phyloP scores from a whole-genome alignment of 441 rosid species.

The Populus hybrid region DNA sequence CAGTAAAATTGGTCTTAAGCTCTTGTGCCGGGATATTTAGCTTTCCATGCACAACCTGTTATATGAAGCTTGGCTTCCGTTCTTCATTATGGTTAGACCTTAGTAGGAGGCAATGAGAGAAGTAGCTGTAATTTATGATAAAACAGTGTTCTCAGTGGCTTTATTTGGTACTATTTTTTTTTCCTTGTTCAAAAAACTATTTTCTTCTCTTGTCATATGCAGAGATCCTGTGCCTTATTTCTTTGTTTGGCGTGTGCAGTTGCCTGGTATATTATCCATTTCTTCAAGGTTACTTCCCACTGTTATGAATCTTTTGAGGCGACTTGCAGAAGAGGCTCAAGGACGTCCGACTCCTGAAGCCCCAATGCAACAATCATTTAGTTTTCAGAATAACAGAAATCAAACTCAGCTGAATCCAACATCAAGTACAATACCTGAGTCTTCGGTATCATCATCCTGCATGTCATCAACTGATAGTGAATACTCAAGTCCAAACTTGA shows the following conservation, averaged over 20 bases:
- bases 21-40: background rate
- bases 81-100: too few species aligned
- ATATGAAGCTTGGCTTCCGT: background rate
- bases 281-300: slow-evolving; percentile 76
- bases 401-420: slow-evolving; percentile 34
- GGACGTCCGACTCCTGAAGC: slow-evolving; percentile 43
- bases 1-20: background rate
- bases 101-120: background rate
- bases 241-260: slow-evolving; percentile 34
- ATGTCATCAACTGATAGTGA: slow-evolving; percentile 40
- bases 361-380: slow-evolving; percentile 24
- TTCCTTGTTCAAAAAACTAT: background rate
- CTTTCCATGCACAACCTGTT: background rate
- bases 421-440: slow-evolving; percentile 36
- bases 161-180: background rate
- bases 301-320: slow-evolving; percentile 63
- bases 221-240: slow-evolving; percentile 7
- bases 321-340: slow-evolving; percentile 77
- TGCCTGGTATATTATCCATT: slow-evolving; percentile 60
- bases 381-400: slow-evolving; percentile 40
- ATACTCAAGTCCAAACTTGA: slow-evolving; percentile 44
- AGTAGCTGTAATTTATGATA: background rate
- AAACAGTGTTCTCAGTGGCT: background rate
- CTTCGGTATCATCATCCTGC: slow-evolving; percentile 56
- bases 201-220: background rate